A percentile compares a stretch with the other conserved stretches of the same genome.
Conservation (phyloP, 176 grass and related monocot genomes). For the Triticum dicoccoides region DNA sequence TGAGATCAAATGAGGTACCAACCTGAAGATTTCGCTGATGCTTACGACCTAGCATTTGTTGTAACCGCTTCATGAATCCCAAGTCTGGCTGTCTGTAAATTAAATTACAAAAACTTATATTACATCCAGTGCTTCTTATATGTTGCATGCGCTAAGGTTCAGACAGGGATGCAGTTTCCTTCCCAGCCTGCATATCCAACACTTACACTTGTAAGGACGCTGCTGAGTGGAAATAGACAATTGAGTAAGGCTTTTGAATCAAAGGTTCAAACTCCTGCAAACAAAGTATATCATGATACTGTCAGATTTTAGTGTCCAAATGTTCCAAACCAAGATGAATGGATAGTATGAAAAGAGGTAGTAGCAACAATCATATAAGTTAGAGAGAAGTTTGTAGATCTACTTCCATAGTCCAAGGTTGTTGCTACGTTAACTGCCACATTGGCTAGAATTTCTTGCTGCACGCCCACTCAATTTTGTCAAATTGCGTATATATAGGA, state of each 20-base stretch:
- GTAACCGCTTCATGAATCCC: constrained; percentile 87
- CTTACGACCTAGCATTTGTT: constrained; percentile 91
- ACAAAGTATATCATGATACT: neutral
- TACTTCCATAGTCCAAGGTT: neutral
- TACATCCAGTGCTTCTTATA: neutral
- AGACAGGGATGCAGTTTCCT: constrained; percentile 11
- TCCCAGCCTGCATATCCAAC: constrained; percentile 22
- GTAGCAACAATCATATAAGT: neutral
- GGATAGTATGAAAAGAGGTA: neutral
- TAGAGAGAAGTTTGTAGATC: neutral
- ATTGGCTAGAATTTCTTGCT: neutral
- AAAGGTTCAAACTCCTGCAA: constrained; percentile 90
- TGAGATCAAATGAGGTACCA: constrained; percentile 39
- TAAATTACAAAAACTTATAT: constrained; percentile 15
- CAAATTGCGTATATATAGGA: neutral
- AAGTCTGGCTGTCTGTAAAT: constrained; percentile 82
- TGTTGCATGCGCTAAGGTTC: constrained; percentile 7
- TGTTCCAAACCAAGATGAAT: constrained; percentile 9
- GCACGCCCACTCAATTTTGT: neutral
- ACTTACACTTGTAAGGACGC: constrained; percentile 87
- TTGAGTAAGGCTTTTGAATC: constrained; percentile 93
- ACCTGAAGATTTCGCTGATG: constrained; percentile 91
- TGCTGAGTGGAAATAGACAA: constrained; percentile 91
- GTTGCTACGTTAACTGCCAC: neutral
- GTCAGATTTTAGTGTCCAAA: neutral